Percentiles rank a stretch among this genome's conserved stretches.
Conservation (phyloP, 345 rosid genomes). For the Aethionema arabicum region DNA sequence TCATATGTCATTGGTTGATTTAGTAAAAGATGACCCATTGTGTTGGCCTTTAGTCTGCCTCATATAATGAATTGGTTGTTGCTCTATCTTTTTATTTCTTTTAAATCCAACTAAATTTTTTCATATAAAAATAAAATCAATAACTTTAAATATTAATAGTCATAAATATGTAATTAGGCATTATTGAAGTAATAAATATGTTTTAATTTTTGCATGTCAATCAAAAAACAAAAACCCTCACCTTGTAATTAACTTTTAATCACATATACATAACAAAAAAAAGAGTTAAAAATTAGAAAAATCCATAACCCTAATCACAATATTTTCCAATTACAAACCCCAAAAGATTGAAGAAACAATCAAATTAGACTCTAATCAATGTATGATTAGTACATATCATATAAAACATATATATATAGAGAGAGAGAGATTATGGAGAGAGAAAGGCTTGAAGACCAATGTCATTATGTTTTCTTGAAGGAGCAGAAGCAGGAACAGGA, state of each 20-base stretch:
- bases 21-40: conserved; percentile 35
- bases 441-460: conserved; percentile 57
- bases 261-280: conserved; percentile 14
- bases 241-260: conserved; percentile 11
- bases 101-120: background rate
- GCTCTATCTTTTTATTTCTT: conserved; percentile 8
- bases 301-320: conserved; percentile 23
- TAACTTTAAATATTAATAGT: background rate
- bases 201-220: conserved; percentile 25
- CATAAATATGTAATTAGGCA: conserved; percentile 5
- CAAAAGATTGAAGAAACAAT: conserved; percentile 28
- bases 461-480: conserved; percentile 86
- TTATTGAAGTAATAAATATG: conserved; percentile 12
- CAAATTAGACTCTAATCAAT: conserved; percentile 19
- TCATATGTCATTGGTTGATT: conserved; percentile 28
- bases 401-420: conserved; percentile 7
- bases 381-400: conserved; percentile 14
- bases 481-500: conserved; percentile 86
- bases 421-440: conserved; percentile 42
- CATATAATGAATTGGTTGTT: conserved; percentile 18
- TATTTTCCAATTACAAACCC: conserved; percentile 20
- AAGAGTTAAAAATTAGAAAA: conserved; percentile 14
- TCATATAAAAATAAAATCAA: background rate
- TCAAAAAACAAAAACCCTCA: background rate
- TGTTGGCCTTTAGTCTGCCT: conserved; percentile 14